Evolutionary conservation across 2,329 filamentous ascomycete genomes (phyloP).

Genomic region (Cordyceps militaris): DNA sequence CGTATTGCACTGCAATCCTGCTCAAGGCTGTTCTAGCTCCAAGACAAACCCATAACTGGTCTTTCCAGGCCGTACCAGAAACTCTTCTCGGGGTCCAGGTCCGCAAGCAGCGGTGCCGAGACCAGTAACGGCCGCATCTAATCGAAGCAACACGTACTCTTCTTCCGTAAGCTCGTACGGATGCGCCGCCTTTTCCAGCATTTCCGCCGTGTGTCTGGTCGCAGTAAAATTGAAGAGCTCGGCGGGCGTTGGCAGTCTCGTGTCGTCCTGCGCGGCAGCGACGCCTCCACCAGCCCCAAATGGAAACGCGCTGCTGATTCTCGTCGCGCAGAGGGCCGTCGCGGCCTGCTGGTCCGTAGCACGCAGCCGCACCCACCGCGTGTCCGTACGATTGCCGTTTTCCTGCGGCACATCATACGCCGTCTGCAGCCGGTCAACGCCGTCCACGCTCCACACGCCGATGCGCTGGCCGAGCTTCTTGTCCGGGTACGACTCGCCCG

Average conservation of each 20-base stretch:
- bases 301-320: not conserved
- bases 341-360: not conserved
- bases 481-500: not conserved
- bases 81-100: not conserved
- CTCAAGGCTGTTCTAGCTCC: too few species aligned
- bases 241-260: conserved; percentile 20
- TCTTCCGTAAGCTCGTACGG: not conserved
- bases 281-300: not conserved
- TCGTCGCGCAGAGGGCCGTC: not conserved
- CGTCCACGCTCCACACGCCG: not conserved
- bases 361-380: not conserved
- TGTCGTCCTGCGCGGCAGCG: not conserved
- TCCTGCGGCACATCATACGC: not conserved
- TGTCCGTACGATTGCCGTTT: not conserved
- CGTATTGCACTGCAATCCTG: too few species aligned
- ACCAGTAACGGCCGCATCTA: not conserved
- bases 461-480: not conserved
- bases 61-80: not conserved
- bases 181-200: not conserved
- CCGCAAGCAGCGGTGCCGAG: not conserved
- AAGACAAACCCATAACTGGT: not conserved
- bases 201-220: not conserved
- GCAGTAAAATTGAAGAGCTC: not conserved
- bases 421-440: not conserved
- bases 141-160: not conserved